phyloP scores from a whole-genome alignment of 345 rosid species.

The Euphorbia peplus region DNA sequence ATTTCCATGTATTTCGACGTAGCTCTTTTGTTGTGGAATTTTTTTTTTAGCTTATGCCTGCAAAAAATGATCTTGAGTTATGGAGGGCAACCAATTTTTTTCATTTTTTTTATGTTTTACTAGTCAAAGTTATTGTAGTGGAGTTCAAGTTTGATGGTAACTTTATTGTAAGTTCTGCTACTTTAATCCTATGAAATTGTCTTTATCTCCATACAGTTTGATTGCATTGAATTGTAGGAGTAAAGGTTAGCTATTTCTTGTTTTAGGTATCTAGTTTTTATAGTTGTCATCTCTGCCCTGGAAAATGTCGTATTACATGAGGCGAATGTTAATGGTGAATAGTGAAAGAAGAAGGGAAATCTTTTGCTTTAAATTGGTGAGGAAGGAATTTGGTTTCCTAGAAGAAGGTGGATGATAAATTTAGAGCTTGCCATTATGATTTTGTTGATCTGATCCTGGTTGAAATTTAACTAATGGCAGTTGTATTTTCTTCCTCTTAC shows the following conservation, averaged over 20 bases:
- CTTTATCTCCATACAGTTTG: no score
- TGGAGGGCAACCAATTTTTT: not conserved
- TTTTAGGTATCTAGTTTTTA: not conserved
- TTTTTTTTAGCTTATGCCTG: not conserved
- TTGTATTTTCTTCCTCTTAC: not conserved
- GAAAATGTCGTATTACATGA: no score
- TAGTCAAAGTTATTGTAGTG: not conserved
- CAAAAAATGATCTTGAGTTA: not conserved
- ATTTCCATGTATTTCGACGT: not conserved
- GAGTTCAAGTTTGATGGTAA: not conserved
- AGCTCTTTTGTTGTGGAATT: not conserved
- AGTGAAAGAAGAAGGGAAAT: not conserved
- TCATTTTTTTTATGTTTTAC: not conserved
- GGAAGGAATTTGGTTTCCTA: not conserved
- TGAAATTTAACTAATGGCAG: not conserved
- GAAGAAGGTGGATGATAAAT: not conserved
- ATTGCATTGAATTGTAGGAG: not conserved
- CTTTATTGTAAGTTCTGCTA: not conserved
- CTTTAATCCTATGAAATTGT: not conserved
- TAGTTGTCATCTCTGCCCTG: no score
- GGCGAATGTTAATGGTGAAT: no score
- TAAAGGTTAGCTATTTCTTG: not conserved
- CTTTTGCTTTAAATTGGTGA: not conserved
- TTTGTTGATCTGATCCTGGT: not conserved
- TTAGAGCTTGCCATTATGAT: not conserved